Conservation (phyloP, 305 asterid genomes). For the Fraxinus greggii region DNA sequence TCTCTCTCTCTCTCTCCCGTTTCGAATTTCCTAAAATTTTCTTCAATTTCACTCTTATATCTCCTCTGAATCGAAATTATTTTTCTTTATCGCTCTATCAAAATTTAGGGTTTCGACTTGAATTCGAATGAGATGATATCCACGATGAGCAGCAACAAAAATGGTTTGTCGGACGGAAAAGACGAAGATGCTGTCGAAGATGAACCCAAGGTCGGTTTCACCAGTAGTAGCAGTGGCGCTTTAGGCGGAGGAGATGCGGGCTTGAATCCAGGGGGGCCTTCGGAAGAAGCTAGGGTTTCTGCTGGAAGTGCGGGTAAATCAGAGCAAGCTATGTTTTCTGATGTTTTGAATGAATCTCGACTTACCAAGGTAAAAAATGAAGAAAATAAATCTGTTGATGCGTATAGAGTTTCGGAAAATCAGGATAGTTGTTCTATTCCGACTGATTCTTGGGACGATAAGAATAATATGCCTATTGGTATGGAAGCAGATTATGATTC, state of each 20-base stretch:
- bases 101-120: not conserved
- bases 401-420: not conserved
- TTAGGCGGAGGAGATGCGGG: not conserved
- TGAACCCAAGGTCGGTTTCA: not conserved
- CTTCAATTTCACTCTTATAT: too few relatives aligned
- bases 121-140: not conserved
- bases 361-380: not conserved
- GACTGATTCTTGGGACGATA: not conserved
- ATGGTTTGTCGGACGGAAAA: not conserved
- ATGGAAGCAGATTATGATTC: constrained; percentile 42
- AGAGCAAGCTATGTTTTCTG: not conserved
- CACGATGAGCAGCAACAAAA: not conserved
- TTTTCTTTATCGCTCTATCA: too few relatives aligned
- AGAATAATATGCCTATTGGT: not conserved
- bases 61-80: too few relatives aligned
- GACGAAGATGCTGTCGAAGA: not conserved
- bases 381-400: not conserved
- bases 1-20: too few relatives aligned
- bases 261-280: not conserved
- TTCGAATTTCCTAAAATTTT: too few relatives aligned
- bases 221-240: not conserved
- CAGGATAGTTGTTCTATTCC: not conserved
- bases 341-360: not conserved
- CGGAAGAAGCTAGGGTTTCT: not conserved
- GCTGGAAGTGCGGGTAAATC: not conserved